phyloP scores from a whole-genome alignment of 129 eudicot genomes.

The Calendula officinalis region DNA sequence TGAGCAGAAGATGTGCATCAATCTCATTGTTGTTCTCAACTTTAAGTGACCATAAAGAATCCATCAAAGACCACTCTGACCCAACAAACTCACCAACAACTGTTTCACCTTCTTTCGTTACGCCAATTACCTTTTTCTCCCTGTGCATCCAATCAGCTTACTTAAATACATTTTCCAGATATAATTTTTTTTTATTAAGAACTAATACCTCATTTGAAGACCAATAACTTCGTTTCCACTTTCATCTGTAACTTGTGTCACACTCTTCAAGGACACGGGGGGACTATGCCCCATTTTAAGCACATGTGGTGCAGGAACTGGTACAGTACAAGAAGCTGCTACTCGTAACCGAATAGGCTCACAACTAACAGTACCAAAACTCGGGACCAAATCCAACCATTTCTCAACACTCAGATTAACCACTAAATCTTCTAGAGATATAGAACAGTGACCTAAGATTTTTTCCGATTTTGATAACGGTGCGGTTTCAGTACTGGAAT shows the following conservation, averaged over 20 bases:
- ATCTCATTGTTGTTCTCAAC: constrained; percentile 10
- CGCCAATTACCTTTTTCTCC: constrained; percentile 32
- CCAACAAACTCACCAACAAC: constrained; percentile 28
- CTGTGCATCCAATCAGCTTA: constrained; percentile 11
- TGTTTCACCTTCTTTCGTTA: constrained; percentile 25
- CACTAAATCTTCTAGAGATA: constrained; percentile 30
- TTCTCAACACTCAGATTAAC: constrained; percentile 29
- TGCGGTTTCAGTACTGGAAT: constrained; percentile 35
- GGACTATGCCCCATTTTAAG: constrained; percentile 12
- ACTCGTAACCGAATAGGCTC: constrained; percentile 30
- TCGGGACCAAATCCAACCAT: constrained; percentile 37
- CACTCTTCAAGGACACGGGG: constrained; percentile 18
- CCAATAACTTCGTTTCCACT: constrained; percentile 25
- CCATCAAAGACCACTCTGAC: constrained; percentile 38
- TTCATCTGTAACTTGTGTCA: constrained; percentile 25
- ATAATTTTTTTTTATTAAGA: not conserved
- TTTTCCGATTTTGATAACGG: constrained; percentile 15
- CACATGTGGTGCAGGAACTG: constrained; percentile 30
- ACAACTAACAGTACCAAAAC: constrained; percentile 8
- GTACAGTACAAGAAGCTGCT: constrained; percentile 39
- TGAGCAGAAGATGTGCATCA: constrained; percentile 29
- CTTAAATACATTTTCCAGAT: not conserved
- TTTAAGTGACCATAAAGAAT: constrained; percentile 29
- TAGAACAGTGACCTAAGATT: constrained; percentile 24
- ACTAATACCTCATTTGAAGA: constrained; percentile 34